phyloP scores from a whole-genome alignment of 192 early-diverging fungal species.

The Coemansia sp. region DNA sequence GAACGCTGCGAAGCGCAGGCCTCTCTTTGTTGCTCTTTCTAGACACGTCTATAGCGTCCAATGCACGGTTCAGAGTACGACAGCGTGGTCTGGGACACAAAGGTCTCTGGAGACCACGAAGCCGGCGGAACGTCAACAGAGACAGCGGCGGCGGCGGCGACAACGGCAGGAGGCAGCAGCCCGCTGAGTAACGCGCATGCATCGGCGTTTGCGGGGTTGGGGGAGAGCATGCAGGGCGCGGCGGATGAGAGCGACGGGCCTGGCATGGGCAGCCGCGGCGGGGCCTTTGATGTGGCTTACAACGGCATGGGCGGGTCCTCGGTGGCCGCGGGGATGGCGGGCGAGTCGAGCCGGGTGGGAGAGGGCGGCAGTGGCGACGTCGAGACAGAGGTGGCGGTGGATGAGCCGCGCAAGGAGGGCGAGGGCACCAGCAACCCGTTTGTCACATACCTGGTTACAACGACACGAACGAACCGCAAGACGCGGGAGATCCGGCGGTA shows the following conservation, averaged over 20 bases:
- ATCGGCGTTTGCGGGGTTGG: background rate
- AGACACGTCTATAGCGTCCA: background rate
- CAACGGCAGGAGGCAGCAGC: too few species aligned
- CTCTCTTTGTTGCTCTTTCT: background rate
- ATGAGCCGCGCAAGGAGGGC: conserved; percentile 81
- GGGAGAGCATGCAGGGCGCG: background rate
- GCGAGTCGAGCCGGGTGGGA: conserved; percentile 9
- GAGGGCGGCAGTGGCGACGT: conserved; percentile 14
- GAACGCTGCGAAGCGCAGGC: too few species aligned
- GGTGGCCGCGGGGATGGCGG: background rate
- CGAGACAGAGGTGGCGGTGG: conserved; percentile 56
- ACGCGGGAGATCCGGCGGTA: conserved; percentile 43
- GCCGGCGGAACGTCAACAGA: background rate
- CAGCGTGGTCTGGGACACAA: conserved; percentile 49
- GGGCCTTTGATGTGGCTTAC: conserved; percentile 31
- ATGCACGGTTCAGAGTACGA: conserved; percentile 48
- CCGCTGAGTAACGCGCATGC: conserved; percentile 6
- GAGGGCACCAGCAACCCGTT: conserved; percentile 77
- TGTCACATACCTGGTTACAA: conserved; percentile 79
- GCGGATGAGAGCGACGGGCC: conserved; percentile 2
- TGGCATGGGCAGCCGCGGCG: background rate
- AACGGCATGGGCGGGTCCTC: conserved; percentile 1
- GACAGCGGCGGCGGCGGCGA: background rate
- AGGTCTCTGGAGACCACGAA: conserved; percentile 17
- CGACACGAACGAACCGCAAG: conserved; percentile 28